Evolutionary conservation across 2,329 filamentous ascomycete species (phyloP).

Genomic region (Ilyonectria destructans): DNA sequence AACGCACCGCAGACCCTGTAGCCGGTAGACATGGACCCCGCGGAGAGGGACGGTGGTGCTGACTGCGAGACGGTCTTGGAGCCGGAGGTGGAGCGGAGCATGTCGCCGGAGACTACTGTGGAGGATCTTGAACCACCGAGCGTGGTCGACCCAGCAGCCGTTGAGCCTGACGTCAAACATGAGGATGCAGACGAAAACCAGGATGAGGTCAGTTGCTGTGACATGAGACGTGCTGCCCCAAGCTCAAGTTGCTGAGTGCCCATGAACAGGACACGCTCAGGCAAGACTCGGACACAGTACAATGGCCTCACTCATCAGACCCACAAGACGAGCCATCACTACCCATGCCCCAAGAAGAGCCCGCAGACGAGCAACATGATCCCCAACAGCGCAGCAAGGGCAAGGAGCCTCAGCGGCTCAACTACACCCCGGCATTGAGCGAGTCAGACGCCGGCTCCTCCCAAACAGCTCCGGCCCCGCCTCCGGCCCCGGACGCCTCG

Average conservation of each 20-base stretch:
- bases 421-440: slow-evolving; percentile 1
- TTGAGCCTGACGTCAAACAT: background rate
- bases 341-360: slow-evolving; percentile 8
- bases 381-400: slow-evolving; percentile 11
- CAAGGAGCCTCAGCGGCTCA: slow-evolving; percentile 18
- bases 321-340: slow-evolving; percentile 22
- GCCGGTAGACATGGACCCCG: slow-evolving; percentile 23
- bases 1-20: slow-evolving; percentile 1
- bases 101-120: slow-evolving; percentile 1
- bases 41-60: slow-evolving; percentile 17
- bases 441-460: slow-evolving; percentile 18
- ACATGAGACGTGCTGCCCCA: background rate
- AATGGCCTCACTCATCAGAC: slow-evolving; percentile 19
- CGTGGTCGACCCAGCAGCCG: slow-evolving; percentile 7
- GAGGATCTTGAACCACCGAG: slow-evolving; percentile 19
- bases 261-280: slow-evolving; percentile 4
- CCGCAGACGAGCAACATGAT: slow-evolving; percentile 7
- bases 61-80: slow-evolving; percentile 13
- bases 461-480: slow-evolving; percentile 16
- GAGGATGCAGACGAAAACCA: slow-evolving; percentile 11
- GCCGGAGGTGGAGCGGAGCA: slow-evolving; percentile 20
- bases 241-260: slow-evolving; percentile 9
- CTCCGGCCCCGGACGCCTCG: background rate
- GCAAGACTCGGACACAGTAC: slow-evolving; percentile 10
- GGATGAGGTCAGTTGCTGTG: slow-evolving; percentile 22